Percentiles rank a stretch among this genome's conserved stretches.
phyloP scores from a whole-genome alignment of 768 basidiomycete genomes.

The Mycena galericulata region DNA sequence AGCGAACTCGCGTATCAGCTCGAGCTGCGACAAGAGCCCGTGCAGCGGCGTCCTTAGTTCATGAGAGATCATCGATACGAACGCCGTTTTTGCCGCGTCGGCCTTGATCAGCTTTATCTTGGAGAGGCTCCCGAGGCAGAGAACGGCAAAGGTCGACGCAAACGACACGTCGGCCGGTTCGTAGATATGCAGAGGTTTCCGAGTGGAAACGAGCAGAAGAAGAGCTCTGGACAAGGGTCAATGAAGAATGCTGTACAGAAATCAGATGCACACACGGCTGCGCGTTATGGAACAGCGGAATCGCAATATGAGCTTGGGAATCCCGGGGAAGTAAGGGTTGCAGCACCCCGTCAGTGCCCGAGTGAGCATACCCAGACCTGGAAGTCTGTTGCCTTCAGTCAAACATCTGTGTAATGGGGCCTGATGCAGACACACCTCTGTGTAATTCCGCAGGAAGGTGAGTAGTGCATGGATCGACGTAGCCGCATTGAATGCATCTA shows the following conservation, averaged over 20 bases:
- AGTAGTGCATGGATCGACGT: background rate
- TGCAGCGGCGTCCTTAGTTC: slow-evolving; percentile 21
- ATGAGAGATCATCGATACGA: slow-evolving; percentile 16
- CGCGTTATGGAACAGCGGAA: slow-evolving; percentile 15
- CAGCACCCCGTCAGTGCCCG: slow-evolving; percentile 3
- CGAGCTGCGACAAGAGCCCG: slow-evolving; percentile 22
- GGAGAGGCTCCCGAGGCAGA: slow-evolving; percentile 20
- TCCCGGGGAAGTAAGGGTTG: slow-evolving; percentile 8
- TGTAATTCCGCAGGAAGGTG: slow-evolving; percentile 10
- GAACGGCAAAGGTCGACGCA: slow-evolving; percentile 18
- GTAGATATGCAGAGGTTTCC: background rate
- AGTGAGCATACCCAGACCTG: slow-evolving; percentile 1
- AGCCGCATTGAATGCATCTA: slow-evolving; percentile 3
- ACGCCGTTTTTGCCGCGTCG: slow-evolving; percentile 20
- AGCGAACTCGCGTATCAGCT: slow-evolving; percentile 22
- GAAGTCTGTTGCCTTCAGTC: background rate
- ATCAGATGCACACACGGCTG: slow-evolving; percentile 1
- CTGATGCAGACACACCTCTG: background rate
- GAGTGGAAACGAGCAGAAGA: slow-evolving; percentile 15
- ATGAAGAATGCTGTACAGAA: background rate
- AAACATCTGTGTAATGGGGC: background rate
- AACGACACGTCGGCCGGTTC: slow-evolving; percentile 18
- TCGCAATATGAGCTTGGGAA: slow-evolving; percentile 16
- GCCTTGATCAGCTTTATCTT: slow-evolving; percentile 23
- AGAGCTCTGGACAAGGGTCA: background rate